phyloP scores from a whole-genome alignment of 148 eudicot genomes.

The Cornus kousa region DNA sequence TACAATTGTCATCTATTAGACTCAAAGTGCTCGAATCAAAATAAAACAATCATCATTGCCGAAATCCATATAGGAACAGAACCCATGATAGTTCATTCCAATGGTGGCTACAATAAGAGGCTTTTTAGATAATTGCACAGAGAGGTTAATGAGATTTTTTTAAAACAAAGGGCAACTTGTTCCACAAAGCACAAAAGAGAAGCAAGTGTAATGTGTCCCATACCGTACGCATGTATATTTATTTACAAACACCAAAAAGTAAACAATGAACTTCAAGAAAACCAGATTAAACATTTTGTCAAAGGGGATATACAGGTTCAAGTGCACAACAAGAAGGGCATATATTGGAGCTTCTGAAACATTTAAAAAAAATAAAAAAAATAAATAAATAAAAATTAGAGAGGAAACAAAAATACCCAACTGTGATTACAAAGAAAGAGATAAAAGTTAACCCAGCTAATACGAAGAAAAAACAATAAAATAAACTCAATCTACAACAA shows the following conservation, averaged over 20 bases:
- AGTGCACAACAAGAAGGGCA: background rate
- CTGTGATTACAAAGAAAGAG: too few relatives aligned
- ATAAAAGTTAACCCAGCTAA: background rate
- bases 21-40: background rate
- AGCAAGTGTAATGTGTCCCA: background rate
- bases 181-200: background rate
- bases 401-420: background rate
- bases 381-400: too few relatives aligned
- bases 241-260: background rate
- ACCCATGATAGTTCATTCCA: background rate
- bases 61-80: background rate
- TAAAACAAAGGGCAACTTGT: too few relatives aligned
- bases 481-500: background rate
- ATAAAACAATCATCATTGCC: background rate
- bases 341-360: too few relatives aligned
- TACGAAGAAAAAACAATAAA: background rate
- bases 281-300: too few relatives aligned
- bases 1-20: background rate
- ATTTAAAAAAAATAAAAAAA: too few relatives aligned
- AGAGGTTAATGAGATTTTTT: too few relatives aligned
- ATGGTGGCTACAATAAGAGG: background rate
- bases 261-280: background rate
- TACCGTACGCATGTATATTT: background rate
- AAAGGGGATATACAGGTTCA: background rate
- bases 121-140: too few relatives aligned